Evolutionary conservation across 345 rosid species (phyloP), one percentile per base, ranked within the genome.

Genomic region (Populus nigra): DNA sequence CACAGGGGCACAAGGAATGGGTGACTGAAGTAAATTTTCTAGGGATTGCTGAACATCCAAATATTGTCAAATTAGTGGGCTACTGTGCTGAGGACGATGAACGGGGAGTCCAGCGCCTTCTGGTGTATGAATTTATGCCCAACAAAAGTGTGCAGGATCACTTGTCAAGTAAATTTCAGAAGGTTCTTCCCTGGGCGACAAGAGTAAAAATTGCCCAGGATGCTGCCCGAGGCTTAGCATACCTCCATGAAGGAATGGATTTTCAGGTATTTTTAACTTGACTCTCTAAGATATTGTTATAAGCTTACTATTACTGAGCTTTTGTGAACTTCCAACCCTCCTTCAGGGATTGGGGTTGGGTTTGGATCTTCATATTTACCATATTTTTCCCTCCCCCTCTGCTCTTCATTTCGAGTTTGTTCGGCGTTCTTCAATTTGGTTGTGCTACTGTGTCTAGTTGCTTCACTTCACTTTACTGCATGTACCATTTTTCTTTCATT

Each of bases 1-100:
- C 43, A 47, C 87, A 96, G 97, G 98, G 99, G 62, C 99, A 96
- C 84, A 93, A 93, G 79, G 98, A 96, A 86, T 96, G 97, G 99
- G 94, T 93, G 77, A 96, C 98, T 8, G 99, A 96, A 76, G 97
- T 96, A 11, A 92, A 93, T 81, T 96, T 96, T 55, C 81, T 93
- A 82, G 99, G 99, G 15, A 87, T 96, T n/a, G 98, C 91, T 33
- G 96, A 96, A 79, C 97, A 96, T 85, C 94, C 90, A 18, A 96
- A 96, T 77, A 93, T 93, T 20, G 99, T 96, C 74, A 93, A 92
- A 79, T 82, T 96, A 76, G 23, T 96, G 25, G 98, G 98, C 35
- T 91, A 96, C 78, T 96, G 99, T 80, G 97, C 98, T 16, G 97
- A 96, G 79, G 99, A 96, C 71, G 99, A 92, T 47, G 98, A 95